Base-by-base conservation (phyloP, 305 asterid genomes). In the Lippia alba region DNA sequence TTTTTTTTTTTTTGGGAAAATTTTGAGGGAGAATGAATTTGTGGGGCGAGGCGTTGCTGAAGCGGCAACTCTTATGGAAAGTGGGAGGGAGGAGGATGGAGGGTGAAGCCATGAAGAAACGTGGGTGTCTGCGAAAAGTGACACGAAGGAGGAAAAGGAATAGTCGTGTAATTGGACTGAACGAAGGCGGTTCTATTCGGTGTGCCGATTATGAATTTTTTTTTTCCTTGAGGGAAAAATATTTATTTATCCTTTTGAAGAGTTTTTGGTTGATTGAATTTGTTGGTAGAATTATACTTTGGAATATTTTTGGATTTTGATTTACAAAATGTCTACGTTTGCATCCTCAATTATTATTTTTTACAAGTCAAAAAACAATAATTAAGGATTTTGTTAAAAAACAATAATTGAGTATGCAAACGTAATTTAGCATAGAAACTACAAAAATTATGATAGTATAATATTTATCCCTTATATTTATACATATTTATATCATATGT, bases 91-190 rank as follows among this genome's bases (percentile, higher is more conserved):
- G 74, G 15, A 72, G 72, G 54, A 61, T 66, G 71, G 70, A 24
- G 57, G 66, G n/a, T 59, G 84, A 78, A 61, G 83, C 76, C 84
- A 82, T 72, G 81, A 64, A 76, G 80, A 70, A 66, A 90, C 89
- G 94, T 87, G 95, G 91, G 79, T 8, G 69, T 56, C 12, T 20
- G 78, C 55, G 33, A 71, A 79, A 70, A 73, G 77, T 51, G 95
- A 86, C 96, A 87, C 96, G 94, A 46, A 36, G 56, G 75, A 66
- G 19, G 11, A n/a, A 1, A 5, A 6, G 41, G 41, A 34, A 12
- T 50, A 14, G 40, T 18, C 50, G 71, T 57, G 0, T 24, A 55
- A 7, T n/a, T 65, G 50, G 76, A 49, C 10, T 51, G 50, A 16
- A 20, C 71, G 18, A 63, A 24, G 80, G 63, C 78, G 78, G 80